Conservation (phyloP, 139 green algal genomes). For the Picochlorum costavermella region DNA sequence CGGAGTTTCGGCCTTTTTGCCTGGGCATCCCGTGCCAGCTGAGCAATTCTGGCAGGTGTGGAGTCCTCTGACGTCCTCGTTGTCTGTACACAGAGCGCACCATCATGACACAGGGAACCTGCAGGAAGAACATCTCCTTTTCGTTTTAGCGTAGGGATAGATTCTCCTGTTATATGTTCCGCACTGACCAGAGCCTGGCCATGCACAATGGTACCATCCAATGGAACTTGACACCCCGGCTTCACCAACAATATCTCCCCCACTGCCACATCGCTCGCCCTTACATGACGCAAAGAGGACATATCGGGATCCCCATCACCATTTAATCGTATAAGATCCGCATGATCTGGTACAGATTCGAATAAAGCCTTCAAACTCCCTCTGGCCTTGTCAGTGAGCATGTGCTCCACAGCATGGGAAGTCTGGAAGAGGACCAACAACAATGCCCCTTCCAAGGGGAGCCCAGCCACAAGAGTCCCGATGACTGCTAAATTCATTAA, state of each 20-base stretch:
- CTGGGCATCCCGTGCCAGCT: slow-evolving; percentile 61
- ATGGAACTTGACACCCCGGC: slow-evolving; percentile 63
- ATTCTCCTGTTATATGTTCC: slow-evolving; percentile 76
- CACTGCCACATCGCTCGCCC: slow-evolving; percentile 33
- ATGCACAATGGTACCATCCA: slow-evolving; percentile 68
- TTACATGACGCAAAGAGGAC: slow-evolving; percentile 8
- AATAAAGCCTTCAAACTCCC: slow-evolving; percentile 59
- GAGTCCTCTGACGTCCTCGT: slow-evolving; percentile 39
- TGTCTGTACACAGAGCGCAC: slow-evolving; percentile 59
- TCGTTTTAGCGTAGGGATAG: slow-evolving; percentile 9
- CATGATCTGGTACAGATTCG: slow-evolving; percentile 42
- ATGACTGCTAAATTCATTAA: slow-evolving; percentile 68
- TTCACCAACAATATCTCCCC: slow-evolving; percentile 61
- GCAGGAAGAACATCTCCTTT: slow-evolving; percentile 22
- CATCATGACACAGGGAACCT: slow-evolving; percentile 55
- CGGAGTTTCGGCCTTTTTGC: slow-evolving; percentile 47
- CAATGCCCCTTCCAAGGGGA: slow-evolving; percentile 70
- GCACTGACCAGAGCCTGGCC: slow-evolving; percentile 54
- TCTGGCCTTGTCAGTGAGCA: slow-evolving; percentile 11
- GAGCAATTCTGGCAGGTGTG: slow-evolving; percentile 72
- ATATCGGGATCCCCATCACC: slow-evolving; percentile 17
- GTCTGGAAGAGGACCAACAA: slow-evolving; percentile 74
- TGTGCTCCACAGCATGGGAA: slow-evolving; percentile 15
- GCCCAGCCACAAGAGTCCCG: slow-evolving; percentile 58
- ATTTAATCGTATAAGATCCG: slow-evolving; percentile 43